Conservation (phyloP, 2,329 filamentous ascomycete genomes). For the Cadophora sp. region DNA sequence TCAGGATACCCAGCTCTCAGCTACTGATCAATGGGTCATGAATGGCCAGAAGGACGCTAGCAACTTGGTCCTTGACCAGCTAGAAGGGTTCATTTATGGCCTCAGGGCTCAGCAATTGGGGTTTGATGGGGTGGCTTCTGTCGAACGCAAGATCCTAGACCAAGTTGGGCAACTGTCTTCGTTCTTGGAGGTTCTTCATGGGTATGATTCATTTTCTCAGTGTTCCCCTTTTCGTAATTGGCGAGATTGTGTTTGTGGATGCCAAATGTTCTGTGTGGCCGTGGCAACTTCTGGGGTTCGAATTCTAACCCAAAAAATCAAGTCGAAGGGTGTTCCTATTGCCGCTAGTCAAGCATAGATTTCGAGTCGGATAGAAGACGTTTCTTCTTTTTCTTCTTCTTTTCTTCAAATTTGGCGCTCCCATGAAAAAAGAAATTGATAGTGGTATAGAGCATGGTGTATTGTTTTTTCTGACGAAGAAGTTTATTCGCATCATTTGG, state of each 20-base stretch:
- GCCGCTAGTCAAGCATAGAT: no score
- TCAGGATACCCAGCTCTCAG: conserved; percentile 12
- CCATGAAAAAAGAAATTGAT: no score
- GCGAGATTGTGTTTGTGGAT: neutral
- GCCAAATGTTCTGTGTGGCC: neutral
- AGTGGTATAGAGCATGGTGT: no score
- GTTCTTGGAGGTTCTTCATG: conserved; percentile 28
- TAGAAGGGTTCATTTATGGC: neutral
- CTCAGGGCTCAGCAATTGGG: conserved; percentile 9
- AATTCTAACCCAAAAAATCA: neutral
- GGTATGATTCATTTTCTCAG: conserved; percentile 20
- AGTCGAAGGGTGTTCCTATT: no score
- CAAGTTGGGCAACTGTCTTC: conserved; percentile 23
- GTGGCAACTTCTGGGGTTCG: neutral
- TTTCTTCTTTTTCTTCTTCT: no score
- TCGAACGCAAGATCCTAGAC: conserved; percentile 22
- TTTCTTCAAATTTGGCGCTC: no score
- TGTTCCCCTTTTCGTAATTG: neutral
- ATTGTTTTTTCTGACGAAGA: no score
- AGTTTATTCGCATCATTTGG: no score
- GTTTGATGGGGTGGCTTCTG: conserved; percentile 10
- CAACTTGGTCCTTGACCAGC: conserved; percentile 1
- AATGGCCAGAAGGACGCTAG: neutral
- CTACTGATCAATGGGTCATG: conserved; percentile 10
- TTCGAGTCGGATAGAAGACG: neutral